Evolutionary conservation across 768 basidiomycete genomes (phyloP).

Genomic region (Arthromyces matolae): DNA sequence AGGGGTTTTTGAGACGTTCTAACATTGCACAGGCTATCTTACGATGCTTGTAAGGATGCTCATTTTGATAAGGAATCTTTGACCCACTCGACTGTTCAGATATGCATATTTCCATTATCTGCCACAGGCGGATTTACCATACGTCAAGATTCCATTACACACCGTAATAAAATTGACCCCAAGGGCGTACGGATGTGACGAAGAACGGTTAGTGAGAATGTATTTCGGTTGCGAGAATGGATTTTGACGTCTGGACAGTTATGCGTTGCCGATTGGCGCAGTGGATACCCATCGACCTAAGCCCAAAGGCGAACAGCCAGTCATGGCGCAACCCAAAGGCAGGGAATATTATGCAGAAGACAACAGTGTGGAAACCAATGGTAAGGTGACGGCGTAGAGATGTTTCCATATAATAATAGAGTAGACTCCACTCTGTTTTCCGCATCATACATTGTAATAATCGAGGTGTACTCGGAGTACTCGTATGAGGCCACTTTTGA

Average conservation of each 20-base stretch:
- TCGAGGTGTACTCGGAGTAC: too few species aligned
- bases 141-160: slow-evolving; percentile 95
- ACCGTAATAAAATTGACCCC: slow-evolving; percentile 98
- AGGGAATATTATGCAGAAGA: slow-evolving; percentile 42
- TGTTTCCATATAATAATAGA: background rate
- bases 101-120: slow-evolving; percentile 97
- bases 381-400: slow-evolving; percentile 1
- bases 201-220: slow-evolving; percentile 70
- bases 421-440: background rate
- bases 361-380: background rate
- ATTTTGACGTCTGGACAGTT: slow-evolving; percentile 40
- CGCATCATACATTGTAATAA: too few species aligned
- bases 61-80: slow-evolving; percentile 11
- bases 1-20: slow-evolving; percentile 4
- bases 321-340: slow-evolving; percentile 31
- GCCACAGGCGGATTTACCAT: slow-evolving; percentile 90
- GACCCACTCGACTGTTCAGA: slow-evolving; percentile 33
- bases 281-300: slow-evolving; percentile 89
- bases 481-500: too few species aligned
- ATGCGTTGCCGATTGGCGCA: slow-evolving; percentile 84
- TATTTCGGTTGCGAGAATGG: background rate
- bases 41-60: slow-evolving; percentile 60
- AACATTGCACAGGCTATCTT: slow-evolving; percentile 57
- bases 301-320: slow-evolving; percentile 39
- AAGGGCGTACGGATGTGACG: slow-evolving; percentile 97